A percentile compares a stretch with the other conserved stretches of the same genome.
phyloP scores from a whole-genome alignment of 169 alveolate genomes.

The Plasmodium billcollinsi region DNA sequence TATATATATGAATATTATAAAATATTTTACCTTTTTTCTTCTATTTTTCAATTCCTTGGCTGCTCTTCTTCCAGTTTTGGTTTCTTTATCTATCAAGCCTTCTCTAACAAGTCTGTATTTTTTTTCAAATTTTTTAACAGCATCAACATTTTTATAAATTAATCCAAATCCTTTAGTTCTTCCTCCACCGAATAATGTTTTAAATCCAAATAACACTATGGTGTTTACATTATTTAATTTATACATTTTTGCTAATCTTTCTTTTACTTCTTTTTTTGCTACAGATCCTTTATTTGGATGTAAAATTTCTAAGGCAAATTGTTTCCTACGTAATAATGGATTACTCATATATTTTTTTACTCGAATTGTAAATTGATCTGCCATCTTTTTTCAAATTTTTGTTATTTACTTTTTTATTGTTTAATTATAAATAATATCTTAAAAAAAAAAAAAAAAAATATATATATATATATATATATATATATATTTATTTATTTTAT shows the following conservation, averaged over 20 bases:
- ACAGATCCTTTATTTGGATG: constrained; percentile 95
- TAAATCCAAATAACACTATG: constrained; percentile 93
- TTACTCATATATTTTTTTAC: constrained; percentile 91
- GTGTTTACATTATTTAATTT: constrained; percentile 90
- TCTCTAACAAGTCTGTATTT: constrained; percentile 90
- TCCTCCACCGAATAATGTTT: constrained; percentile 97
- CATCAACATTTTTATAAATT: constrained; percentile 93
- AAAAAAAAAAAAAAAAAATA: too few relatives aligned
- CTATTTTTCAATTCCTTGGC: constrained; percentile 91
- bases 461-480: neutral
- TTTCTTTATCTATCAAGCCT: constrained; percentile 87
- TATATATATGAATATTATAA: constrained; percentile 47
- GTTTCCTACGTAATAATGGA: constrained; percentile 94
- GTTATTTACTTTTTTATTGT: neutral
- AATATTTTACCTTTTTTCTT: constrained; percentile 89
- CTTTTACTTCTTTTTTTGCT: constrained; percentile 92
- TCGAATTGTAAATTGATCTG: constrained; percentile 87
- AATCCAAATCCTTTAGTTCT: constrained; percentile 95
- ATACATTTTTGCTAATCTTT: constrained; percentile 91
- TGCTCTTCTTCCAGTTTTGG: constrained; percentile 90
- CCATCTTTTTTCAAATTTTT: constrained; percentile 46
- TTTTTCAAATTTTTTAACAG: constrained; percentile 91
- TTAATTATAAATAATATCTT: neutral
- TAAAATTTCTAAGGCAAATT: constrained; percentile 92
- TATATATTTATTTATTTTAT: neutral